Base-by-base conservation (phyloP, 1,284 basidiomycete genomes). In the Amylostereum chailletii region DNA sequence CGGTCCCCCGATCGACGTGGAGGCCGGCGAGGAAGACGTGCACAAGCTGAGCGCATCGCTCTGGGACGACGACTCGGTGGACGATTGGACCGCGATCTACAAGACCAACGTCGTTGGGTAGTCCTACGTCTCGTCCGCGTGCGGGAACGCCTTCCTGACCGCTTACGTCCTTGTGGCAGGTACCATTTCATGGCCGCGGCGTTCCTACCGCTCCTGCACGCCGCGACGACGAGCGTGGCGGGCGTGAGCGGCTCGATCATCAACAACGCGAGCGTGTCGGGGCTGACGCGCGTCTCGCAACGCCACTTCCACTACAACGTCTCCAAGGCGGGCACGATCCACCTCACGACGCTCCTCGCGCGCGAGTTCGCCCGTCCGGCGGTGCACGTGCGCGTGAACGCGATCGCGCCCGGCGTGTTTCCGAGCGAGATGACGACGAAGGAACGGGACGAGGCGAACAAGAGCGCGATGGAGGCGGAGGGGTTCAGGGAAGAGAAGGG, bases 251-350 rank as follows among this genome's bases (percentile, higher is more conserved):
- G 55, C 1, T 56, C 55, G 6, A 60, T 69, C 30, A 71, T 71
- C 57, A 71, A 68, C 52, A 65, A 66, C 44, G 57, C 67, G 3
- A 65, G 62, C 3, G 70, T 71, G 47, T 65, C 62, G 5, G 70
- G 70, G 4, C 64, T 70, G 42, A 68, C 64, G 4, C 59, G 63
- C 34, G 62, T 59, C 8, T 51, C 62, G 0, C 70, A 72, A 55
- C 61, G 67, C 54, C 68, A 71, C 51, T 64, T 68, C 57, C 58
- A 61, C 46, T 67, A 71, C 56, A 70, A 66, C 51, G 60, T 64
- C 1, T 65, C 65, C 1, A 72, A 71, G 55, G 65, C 63, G 1
- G 71, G 67, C 1, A 55, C 65, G 1, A 67, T 67, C 34, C 69
- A 70, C 27, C 59, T 72, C 10, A 69, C 53, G 49, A 64, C 57